A percentile compares a stretch with the other conserved stretches of the same genome.
phyloP scores from a whole-genome alignment of 805 yeast species.

The Ogataea salicorniae region DNA sequence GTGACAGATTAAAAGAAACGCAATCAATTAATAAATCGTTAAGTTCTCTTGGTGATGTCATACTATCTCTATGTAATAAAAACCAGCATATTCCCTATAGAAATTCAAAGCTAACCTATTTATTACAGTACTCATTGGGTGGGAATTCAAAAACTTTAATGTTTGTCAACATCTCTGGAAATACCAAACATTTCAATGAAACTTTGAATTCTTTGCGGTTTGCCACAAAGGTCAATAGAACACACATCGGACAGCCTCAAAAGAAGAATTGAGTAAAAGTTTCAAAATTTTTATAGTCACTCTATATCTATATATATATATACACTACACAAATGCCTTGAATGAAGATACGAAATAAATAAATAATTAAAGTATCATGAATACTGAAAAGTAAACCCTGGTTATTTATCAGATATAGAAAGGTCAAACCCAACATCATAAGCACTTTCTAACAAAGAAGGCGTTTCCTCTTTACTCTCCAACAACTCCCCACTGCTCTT shows the following conservation, averaged over 20 bases:
- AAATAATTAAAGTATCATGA: slow-evolving; percentile 4
- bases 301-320: neutral
- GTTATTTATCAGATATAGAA: neutral
- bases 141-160: slow-evolving; percentile 87
- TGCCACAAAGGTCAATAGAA: slow-evolving; percentile 75
- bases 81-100: slow-evolving; percentile 58
- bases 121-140: slow-evolving; percentile 76
- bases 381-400: neutral
- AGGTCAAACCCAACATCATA: slow-evolving; percentile 8
- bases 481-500: slow-evolving; percentile 27
- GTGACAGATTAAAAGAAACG: slow-evolving; percentile 80
- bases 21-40: slow-evolving; percentile 84
- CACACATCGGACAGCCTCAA: slow-evolving; percentile 26
- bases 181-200: slow-evolving; percentile 57
- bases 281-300: neutral
- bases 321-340: too few relatives aligned
- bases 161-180: slow-evolving; percentile 86
- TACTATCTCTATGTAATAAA: slow-evolving; percentile 33
- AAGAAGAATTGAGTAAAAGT: neutral
- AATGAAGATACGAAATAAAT: neutral
- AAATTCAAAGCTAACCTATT: slow-evolving; percentile 71
- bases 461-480: slow-evolving; percentile 28
- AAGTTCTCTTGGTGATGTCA: slow-evolving; percentile 87
- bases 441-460: slow-evolving; percentile 25
- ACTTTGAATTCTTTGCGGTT: slow-evolving; percentile 81